Conservation (phyloP, 2,329 filamentous ascomycete genomes). For the Cercospora citrullina region DNA sequence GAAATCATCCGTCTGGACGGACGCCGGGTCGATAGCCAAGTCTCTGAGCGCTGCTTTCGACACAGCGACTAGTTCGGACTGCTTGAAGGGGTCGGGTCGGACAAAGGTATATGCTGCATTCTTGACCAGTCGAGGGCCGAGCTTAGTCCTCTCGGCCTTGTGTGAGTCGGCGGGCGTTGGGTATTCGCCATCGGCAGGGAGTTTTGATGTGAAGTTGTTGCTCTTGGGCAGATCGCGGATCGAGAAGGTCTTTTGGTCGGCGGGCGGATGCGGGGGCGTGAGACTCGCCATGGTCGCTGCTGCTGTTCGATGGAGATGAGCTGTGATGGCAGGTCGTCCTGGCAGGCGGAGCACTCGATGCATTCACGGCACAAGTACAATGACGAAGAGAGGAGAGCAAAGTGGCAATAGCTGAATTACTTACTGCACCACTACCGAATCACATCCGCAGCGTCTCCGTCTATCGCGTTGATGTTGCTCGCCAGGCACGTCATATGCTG, state of each 20-base stretch:
- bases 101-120: constrained; percentile 89
- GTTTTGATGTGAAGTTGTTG: constrained; percentile 62
- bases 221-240: constrained; percentile 61
- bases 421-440: neutral
- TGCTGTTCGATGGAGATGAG: constrained; percentile 28
- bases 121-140: constrained; percentile 80
- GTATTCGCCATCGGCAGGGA: constrained; percentile 76
- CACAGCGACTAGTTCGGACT: constrained; percentile 77
- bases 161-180: constrained; percentile 81
- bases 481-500: neutral
- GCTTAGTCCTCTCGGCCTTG: constrained; percentile 70
- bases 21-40: constrained; percentile 69
- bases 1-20: constrained; percentile 73
- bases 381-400: neutral
- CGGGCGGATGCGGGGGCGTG: constrained; percentile 36
- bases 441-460: neutral
- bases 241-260: constrained; percentile 37
- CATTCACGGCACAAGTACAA: constrained; percentile 20
- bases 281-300: constrained; percentile 50
- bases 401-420: constrained; percentile 5
- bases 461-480: neutral
- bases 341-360: constrained; percentile 22
- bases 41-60: constrained; percentile 77
- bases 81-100: constrained; percentile 69
- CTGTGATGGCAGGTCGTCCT: constrained; percentile 22